Evolutionary conservation across 1,139 yeast species (phyloP).

Genomic region (Neolecta irregularis): DNA sequence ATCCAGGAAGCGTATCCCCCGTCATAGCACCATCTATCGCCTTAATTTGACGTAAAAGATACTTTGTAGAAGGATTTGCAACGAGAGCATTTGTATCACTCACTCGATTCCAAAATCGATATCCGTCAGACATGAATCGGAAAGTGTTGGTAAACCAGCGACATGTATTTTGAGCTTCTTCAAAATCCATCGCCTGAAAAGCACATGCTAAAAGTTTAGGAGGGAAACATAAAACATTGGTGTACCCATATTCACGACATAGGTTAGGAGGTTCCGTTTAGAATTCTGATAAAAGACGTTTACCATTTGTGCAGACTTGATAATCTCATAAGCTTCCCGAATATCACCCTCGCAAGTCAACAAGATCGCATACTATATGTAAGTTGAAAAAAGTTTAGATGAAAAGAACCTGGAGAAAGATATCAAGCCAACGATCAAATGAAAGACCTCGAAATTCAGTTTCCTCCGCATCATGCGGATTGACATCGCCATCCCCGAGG

Average conservation of each 20-base stretch:
- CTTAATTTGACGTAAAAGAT: constrained; percentile 71
- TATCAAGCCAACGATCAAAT: constrained; percentile 69
- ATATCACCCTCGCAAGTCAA: constrained; percentile 48
- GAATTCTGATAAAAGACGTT: constrained; percentile 58
- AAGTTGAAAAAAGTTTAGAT: not conserved
- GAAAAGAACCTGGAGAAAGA: constrained; percentile 44
- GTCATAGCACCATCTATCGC: constrained; percentile 60
- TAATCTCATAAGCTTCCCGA: constrained; percentile 52
- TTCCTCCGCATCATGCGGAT: constrained; percentile 26
- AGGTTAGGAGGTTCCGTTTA: constrained; percentile 40
- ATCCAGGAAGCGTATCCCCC: constrained; percentile 48
- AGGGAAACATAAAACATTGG: not conserved
- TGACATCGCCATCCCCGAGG: constrained; percentile 42
- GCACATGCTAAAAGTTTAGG: constrained; percentile 43
- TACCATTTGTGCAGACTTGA: constrained; percentile 60
- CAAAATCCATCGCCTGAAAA: constrained; percentile 37
- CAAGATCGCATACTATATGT: constrained; percentile 37
- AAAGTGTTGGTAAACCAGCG: constrained; percentile 48
- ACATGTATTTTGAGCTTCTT: constrained; percentile 38
- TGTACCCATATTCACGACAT: constrained; percentile 33
- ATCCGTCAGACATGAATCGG: constrained; percentile 60
- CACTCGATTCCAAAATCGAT: too few relatives aligned
- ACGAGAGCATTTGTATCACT: too few relatives aligned
- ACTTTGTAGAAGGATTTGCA: constrained; percentile 66
- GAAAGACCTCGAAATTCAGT: constrained; percentile 56